Evolutionary conservation across 2,329 filamentous ascomycete genomes (phyloP), one percentile per base, ranked within the genome.

Genomic region (Colletotrichum tropicicola): DNA sequence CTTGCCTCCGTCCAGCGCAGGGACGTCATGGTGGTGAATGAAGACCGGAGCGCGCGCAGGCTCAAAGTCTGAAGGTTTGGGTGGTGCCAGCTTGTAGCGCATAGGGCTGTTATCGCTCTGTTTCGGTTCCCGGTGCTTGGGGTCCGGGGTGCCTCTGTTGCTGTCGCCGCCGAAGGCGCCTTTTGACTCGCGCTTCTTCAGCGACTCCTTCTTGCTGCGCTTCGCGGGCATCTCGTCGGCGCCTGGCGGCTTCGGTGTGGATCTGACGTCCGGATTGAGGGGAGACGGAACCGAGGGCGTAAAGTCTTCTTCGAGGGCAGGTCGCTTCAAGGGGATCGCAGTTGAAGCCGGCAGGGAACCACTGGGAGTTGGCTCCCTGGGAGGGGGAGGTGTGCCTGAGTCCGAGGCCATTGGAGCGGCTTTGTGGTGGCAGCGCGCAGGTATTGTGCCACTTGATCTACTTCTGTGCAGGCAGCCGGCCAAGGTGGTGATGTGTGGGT

Each of bases 231-330:
- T 68, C 9, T 82, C 79, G 59, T 82, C 75, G 62, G 45, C 48
- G 10, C 59, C 44, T 23, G 72, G 74, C 13, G 75, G 72, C 21
- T 77, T 76, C 3, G 76, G 71, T 58, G 73, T 73, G 9, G 74
- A 70, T 65, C 74, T 86, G 67, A 84, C 83, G 47, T 91, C 88
- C 48, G 89, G 89, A 70, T 94, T 94, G 67, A 94, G 85, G 27
- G 91, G 91, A 10, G 92, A 94, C 3, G 91, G 88, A 2, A 93
- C 83, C 12, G 89, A 84, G 5, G 92, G 91, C 66, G 85, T 85
- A 76, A 94, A 89, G 73, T 88, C 88, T 71, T 92, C 90, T 66
- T 92, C 90, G 28, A 91, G 82, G 21, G 82, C 80, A 45, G 62
- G 49, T 64, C 90, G 88, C 72, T 92, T 92, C 73, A 90, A 85